phyloP scores from a whole-genome alignment of 192 early-diverging fungal species.

The Coemansia sp. region DNA sequence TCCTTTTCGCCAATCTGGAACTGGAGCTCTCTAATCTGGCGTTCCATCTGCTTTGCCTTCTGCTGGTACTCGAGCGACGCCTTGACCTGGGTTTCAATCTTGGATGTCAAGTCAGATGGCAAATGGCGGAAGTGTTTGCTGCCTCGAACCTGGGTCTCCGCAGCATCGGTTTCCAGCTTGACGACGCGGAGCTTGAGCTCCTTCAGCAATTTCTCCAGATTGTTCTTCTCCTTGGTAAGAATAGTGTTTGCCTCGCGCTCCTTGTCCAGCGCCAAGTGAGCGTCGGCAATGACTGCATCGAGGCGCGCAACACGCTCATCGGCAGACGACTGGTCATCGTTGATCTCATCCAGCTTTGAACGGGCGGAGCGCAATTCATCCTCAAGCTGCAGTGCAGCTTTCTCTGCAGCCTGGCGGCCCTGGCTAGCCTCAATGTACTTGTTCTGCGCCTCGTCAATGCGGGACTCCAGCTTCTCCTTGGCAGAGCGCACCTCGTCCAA shows the following conservation, averaged over 20 bases:
- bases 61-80: slow-evolving; percentile 49
- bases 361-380: slow-evolving; percentile 72
- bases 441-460: slow-evolving; percentile 68
- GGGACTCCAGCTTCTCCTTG: slow-evolving; percentile 70
- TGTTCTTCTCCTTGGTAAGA: slow-evolving; percentile 73
- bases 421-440: slow-evolving; percentile 66
- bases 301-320: slow-evolving; percentile 65
- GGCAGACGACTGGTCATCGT: slow-evolving; percentile 62
- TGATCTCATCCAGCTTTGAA: slow-evolving; percentile 71
- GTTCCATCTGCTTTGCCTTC: slow-evolving; percentile 59
- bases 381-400: slow-evolving; percentile 69
- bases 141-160: slow-evolving; percentile 60
- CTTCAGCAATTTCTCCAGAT: slow-evolving; percentile 82
- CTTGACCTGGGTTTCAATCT: slow-evolving; percentile 48
- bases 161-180: slow-evolving; percentile 71
- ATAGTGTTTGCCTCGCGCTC: slow-evolving; percentile 66
- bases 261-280: slow-evolving; percentile 65
- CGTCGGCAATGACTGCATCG: slow-evolving; percentile 52
- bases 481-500: slow-evolving; percentile 64
- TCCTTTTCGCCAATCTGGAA: slow-evolving; percentile 83
- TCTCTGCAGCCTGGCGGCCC: slow-evolving; percentile 68
- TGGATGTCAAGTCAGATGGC: slow-evolving; percentile 37
- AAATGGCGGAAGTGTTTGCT: slow-evolving; percentile 55
- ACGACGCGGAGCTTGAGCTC: slow-evolving; percentile 74
- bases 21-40: slow-evolving; percentile 82